These are phyloP conservation scores for Phytophthora idaei DNA, from an alignment of 352 stramenopile species.

Conservation along the genomic window DNA sequence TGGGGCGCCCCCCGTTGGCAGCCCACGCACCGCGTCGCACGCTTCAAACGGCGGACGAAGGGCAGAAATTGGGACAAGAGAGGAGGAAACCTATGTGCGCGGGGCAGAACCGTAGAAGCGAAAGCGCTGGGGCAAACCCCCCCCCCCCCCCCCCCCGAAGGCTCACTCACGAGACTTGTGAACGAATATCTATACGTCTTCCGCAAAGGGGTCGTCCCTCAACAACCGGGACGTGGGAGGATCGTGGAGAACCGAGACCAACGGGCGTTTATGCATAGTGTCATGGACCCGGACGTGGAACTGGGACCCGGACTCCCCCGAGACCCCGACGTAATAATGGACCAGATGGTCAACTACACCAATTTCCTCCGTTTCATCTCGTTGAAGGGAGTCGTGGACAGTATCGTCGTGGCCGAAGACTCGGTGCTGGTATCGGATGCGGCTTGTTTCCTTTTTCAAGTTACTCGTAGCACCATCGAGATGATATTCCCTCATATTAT, in stretches of 20 bases:
- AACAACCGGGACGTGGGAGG: background rate
- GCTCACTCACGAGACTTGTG: conserved; percentile 28
- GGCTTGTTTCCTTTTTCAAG: conserved; percentile 27
- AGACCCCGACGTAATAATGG: conserved; percentile 30
- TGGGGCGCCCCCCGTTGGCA: too few relatives aligned
- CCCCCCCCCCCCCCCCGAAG: too few relatives aligned
- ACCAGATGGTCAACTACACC: conserved; percentile 28
- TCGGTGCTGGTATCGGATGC: conserved; percentile 20
- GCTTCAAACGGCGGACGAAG: too few relatives aligned
- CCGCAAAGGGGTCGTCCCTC: conserved; percentile 19
- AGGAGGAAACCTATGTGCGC: too few relatives aligned
- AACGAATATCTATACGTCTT: conserved; percentile 37
- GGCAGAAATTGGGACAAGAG: too few relatives aligned
- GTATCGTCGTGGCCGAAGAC: conserved; percentile 16
- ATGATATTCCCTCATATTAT: conserved; percentile 34
- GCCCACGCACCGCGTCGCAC: too few relatives aligned
- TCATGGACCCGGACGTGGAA: conserved; percentile 38
- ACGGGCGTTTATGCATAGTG: conserved; percentile 26
- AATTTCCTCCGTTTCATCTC: conserved; percentile 16
- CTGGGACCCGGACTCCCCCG: conserved; percentile 18
- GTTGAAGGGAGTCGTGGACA: conserved; percentile 10
- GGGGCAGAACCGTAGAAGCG: too few relatives aligned
- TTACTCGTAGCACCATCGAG: conserved; percentile 30
- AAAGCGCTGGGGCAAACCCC: too few relatives aligned
- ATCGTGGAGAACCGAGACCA: conserved; percentile 13